Conservation (phyloP, 2,329 filamentous ascomycete species). For the Fusarium decemcellulare region DNA sequence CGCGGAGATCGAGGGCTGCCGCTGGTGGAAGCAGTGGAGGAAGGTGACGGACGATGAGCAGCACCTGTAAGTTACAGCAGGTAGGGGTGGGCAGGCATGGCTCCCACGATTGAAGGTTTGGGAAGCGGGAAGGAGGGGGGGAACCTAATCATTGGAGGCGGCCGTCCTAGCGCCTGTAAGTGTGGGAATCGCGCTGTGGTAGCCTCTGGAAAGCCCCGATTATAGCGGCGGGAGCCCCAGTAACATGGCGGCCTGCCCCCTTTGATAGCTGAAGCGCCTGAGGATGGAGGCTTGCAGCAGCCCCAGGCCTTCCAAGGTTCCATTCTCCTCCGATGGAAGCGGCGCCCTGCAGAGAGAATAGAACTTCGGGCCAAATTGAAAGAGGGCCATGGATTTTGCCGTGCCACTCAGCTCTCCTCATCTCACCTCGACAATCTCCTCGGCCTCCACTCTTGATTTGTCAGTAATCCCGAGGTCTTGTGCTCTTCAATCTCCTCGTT, state of each 20-base stretch:
- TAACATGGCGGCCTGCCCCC: no score
- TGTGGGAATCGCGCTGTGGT: slow-evolving; percentile 15
- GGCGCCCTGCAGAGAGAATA: background rate
- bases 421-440: background rate
- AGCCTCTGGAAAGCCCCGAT: slow-evolving; percentile 8
- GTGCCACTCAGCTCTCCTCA: slow-evolving; percentile 1
- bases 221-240: slow-evolving; percentile 8
- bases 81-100: background rate
- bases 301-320: background rate
- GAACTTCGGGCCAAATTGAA: background rate
- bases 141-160: slow-evolving; percentile 26
- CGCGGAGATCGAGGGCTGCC: slow-evolving; percentile 34
- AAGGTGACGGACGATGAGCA: slow-evolving; percentile 23
- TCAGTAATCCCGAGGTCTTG: background rate
- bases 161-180: slow-evolving; percentile 35
- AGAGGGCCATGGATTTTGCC: slow-evolving; percentile 1
- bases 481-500: background rate
- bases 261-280: background rate
- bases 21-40: slow-evolving; percentile 9
- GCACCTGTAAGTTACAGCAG: slow-evolving; percentile 27
- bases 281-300: background rate
- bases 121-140: slow-evolving; percentile 29
- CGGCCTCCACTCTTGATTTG: slow-evolving; percentile 8
- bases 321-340: background rate
- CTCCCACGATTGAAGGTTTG: slow-evolving; percentile 35